Conservation (phyloP, 352 stramenopile species). For the Poterioochromonas sp. region DNA sequence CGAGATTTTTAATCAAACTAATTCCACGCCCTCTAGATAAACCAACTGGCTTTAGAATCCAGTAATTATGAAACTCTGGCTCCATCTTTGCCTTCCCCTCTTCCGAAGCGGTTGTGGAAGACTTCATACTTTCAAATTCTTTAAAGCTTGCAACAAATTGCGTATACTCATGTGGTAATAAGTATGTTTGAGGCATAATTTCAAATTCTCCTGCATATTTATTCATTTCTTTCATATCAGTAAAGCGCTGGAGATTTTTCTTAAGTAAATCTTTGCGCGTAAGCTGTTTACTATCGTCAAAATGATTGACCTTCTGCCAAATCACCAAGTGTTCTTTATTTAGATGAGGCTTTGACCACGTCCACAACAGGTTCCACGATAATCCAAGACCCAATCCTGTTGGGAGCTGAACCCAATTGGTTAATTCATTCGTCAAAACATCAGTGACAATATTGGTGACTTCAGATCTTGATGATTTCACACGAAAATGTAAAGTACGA, state of each 20-base stretch:
- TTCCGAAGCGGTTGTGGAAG: slow-evolving; percentile 25
- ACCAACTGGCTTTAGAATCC: slow-evolving; percentile 85
- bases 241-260: slow-evolving; percentile 52
- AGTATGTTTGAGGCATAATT: slow-evolving; percentile 79
- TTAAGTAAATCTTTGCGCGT: slow-evolving; percentile 87
- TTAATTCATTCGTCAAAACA: slow-evolving; percentile 50
- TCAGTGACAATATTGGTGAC: slow-evolving; percentile 67
- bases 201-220: slow-evolving; percentile 54
- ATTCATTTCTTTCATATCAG: background rate
- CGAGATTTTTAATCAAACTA: slow-evolving; percentile 70
- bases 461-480: slow-evolving; percentile 64
- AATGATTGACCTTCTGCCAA: slow-evolving; percentile 90
- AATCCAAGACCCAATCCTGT: slow-evolving; percentile 66
- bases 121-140: slow-evolving; percentile 32
- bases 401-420: slow-evolving; percentile 62
- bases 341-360: slow-evolving; percentile 66
- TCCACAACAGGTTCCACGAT: slow-evolving; percentile 80
- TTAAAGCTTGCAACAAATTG: slow-evolving; percentile 69
- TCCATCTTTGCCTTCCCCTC: slow-evolving; percentile 25
- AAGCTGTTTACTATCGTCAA: slow-evolving; percentile 63
- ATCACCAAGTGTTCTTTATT: slow-evolving; percentile 56
- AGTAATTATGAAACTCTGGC: slow-evolving; percentile 74
- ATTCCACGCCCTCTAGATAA: slow-evolving; percentile 81
- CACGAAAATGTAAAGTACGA: slow-evolving; percentile 57
- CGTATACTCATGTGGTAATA: slow-evolving; percentile 81